A percentile compares a stretch with the other conserved stretches of the same genome.
Conservation (phyloP, 805 yeast genomes). For the Ogataea sp. region DNA sequence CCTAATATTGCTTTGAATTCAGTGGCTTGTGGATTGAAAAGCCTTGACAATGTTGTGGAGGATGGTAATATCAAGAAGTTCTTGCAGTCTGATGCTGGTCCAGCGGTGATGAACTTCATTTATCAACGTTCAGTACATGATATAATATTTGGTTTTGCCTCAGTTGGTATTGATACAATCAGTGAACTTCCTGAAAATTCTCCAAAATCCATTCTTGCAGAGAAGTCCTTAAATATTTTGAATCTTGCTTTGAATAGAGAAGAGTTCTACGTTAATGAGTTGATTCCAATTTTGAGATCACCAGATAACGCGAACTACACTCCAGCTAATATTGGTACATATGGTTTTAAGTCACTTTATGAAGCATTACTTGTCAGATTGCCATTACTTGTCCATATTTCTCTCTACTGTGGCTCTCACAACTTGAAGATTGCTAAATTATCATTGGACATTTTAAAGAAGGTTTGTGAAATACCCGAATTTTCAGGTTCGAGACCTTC, state of each 20-base stretch:
- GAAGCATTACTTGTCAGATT: conserved; percentile 67
- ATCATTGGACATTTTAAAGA: conserved; percentile 45
- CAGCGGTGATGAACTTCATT: conserved; percentile 52
- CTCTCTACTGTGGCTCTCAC: conserved; percentile 62
- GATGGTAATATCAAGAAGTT: conserved; percentile 38
- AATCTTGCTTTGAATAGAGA: conserved; percentile 43
- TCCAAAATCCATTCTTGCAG: conserved; percentile 28
- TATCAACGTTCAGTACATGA: conserved; percentile 52
- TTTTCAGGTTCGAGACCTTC: conserved; percentile 26
- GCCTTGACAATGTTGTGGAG: conserved; percentile 39
- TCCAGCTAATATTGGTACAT: conserved; percentile 42
- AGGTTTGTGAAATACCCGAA: conserved; percentile 35
- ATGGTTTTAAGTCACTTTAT: conserved; percentile 55
- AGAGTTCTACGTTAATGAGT: conserved; percentile 47
- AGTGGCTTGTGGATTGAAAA: conserved; percentile 33
- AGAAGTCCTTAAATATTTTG: conserved; percentile 35
- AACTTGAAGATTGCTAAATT: conserved; percentile 41
- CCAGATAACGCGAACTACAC: conserved; percentile 29
- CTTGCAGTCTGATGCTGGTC: conserved; percentile 63
- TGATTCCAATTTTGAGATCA: conserved; percentile 41
- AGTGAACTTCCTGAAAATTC: conserved; percentile 29
- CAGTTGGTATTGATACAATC: conserved; percentile 52
- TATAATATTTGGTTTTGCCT: conserved; percentile 47
- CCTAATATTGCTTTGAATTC: conserved; percentile 43
- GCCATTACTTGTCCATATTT: conserved; percentile 65